Base-by-base conservation (phyloP, 495 filamentous ascomycete species). In the Penicillium crystallinum region DNA sequence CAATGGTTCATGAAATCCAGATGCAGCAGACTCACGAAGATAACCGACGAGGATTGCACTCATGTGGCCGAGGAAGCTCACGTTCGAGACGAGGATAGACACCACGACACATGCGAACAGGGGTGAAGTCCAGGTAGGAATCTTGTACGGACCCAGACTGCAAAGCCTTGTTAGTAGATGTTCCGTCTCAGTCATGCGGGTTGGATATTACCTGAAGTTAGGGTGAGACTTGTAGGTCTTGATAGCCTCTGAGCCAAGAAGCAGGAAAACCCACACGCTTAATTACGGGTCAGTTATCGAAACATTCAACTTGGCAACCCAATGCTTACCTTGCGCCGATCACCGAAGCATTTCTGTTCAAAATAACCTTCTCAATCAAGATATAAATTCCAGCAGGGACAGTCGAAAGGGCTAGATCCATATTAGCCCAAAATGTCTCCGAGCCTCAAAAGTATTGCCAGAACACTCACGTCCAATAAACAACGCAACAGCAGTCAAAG, bases 41-140 rank as follows among this genome's bases (percentile, higher is more conserved):
- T 96, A 97, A 12, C 93, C 93, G 35, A 96, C 78, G 1, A 70
- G 68, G 35, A 95, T 76, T 22, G 89, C 90, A 48, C 85, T 90
- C 3, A 96, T 65, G 69, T 97, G 93, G 0, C 92, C 93, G 22
- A 97, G 70, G 43, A 95, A 80, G 63, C 86, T 91, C 0, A 88
- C 88, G 47, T 84, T 81, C 3, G 91, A 89, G 17, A 95, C 64
- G 27, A 98, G 69, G 34, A 91, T 81, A 30, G 82, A 81, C 23
- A 87, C 75, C 17, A 90, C 71, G 21, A 90, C 63, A 49, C 91
- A 79, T 48, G 87, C 69, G 31, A 88, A 65, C 3, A 97, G 65
- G n/a, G 93, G 93, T 2, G 89, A 87, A 11, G 83, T 86, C 91
- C 91, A 97, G 0, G 90, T 97, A 1, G 93, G 93, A 41, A 98